Conservation (phyloP, 2,329 filamentous ascomycete species). For the Onygenales sp. region DNA sequence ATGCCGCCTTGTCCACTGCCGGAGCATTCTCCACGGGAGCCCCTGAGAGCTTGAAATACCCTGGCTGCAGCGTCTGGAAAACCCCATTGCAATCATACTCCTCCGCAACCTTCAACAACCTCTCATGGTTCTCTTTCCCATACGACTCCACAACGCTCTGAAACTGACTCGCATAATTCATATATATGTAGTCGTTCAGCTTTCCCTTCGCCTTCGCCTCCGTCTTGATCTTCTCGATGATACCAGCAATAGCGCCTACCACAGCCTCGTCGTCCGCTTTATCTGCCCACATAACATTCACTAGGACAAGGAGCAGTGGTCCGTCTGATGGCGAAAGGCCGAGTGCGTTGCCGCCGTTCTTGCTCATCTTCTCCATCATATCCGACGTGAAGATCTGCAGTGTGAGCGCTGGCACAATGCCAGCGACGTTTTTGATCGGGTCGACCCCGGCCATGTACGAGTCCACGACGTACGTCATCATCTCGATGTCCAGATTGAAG, state of each 20-base stretch:
- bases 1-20: too few relatives aligned
- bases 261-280: conserved; percentile 23
- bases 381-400: conserved; percentile 25
- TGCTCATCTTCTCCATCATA: conserved; percentile 20
- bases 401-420: conserved; percentile 18
- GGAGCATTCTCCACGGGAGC: not conserved
- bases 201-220: conserved; percentile 21
- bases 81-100: conserved; percentile 32
- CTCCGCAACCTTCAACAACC: conserved; percentile 21
- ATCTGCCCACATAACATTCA: conserved; percentile 23
- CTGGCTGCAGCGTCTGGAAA: conserved; percentile 31
- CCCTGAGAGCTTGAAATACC: conserved; percentile 31
- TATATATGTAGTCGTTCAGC: conserved; percentile 30
- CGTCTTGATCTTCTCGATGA: conserved; percentile 19
- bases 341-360: conserved; percentile 26
- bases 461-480: conserved; percentile 17
- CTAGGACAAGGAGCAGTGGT: conserved; percentile 20
- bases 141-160: conserved; percentile 36
- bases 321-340: conserved; percentile 19
- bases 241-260: conserved; percentile 15
- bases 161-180: conserved; percentile 39
- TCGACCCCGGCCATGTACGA: conserved; percentile 16
- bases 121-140: conserved; percentile 26
- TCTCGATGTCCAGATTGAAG: conserved; percentile 20
- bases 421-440: conserved; percentile 12